Percentiles rank a stretch among this genome's conserved stretches.
These are phyloP conservation scores for Boletus sensibilis DNA, from an alignment of 768 basidiomycete genomes.

Conservation along the genomic window DNA sequence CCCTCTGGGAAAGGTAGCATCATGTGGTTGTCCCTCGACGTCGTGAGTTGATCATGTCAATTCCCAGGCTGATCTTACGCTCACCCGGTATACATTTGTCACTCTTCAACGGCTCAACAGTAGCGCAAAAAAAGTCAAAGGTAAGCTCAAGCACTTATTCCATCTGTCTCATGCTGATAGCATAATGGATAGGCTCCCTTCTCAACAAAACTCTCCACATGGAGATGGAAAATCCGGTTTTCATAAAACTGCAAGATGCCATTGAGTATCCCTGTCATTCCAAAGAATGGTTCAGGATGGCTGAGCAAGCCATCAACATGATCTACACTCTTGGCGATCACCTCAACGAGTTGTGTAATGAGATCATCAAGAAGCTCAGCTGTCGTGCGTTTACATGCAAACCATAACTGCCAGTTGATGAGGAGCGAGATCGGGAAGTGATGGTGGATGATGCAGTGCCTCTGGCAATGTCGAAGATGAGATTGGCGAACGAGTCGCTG, in stretches of 20 bases:
- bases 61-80: slow-evolving; percentile 74
- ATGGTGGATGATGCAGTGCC: slow-evolving; percentile 49
- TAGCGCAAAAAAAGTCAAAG: slow-evolving; percentile 96
- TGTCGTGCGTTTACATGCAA: slow-evolving; percentile 57
- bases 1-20: slow-evolving; percentile 71
- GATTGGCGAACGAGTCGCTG: slow-evolving; percentile 88
- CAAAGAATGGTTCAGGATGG: slow-evolving; percentile 95
- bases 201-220: slow-evolving; percentile 82
- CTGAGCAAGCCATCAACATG: slow-evolving; percentile 96
- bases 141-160: slow-evolving; percentile 34
- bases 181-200: slow-evolving; percentile 66
- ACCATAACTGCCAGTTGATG: slow-evolving; percentile 13
- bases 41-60: background rate
- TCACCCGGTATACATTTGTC: slow-evolving; percentile 92
- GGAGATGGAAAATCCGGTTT: slow-evolving; percentile 85
- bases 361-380: slow-evolving; percentile 79
- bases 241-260: slow-evolving; percentile 77
- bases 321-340: slow-evolving; percentile 93
- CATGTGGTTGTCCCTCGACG: background rate
- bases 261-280: slow-evolving; percentile 78
- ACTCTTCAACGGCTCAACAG: slow-evolving; percentile 91
- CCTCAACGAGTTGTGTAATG: slow-evolving; percentile 80
- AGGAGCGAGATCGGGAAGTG: slow-evolving; percentile 43
- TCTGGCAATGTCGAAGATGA: slow-evolving; percentile 95
- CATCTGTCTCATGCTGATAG: background rate